phyloP scores from a whole-genome alignment of 2,329 filamentous ascomycete genomes.

The Colletotrichum falcatum region DNA sequence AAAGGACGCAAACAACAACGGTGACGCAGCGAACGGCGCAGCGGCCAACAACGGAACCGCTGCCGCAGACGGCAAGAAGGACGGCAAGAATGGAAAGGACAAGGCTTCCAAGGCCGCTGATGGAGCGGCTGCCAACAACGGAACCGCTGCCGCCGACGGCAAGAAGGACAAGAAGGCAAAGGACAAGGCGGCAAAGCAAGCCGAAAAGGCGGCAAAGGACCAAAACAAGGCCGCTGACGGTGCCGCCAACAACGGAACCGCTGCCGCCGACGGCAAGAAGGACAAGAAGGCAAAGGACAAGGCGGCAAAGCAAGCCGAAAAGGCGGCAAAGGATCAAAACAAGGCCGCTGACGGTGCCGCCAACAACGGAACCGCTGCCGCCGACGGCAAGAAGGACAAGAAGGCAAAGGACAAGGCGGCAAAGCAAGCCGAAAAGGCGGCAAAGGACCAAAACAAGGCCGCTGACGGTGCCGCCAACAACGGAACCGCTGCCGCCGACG shows the following conservation, averaged over 20 bases:
- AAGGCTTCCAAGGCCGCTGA: not conserved
- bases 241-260: conserved; percentile 27
- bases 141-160: not conserved
- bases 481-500: conserved; percentile 28
- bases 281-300: not conserved
- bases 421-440: too few relatives aligned
- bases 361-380: conserved; percentile 26
- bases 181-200: too few relatives aligned
- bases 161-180: not conserved
- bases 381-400: not conserved
- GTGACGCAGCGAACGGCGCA: not conserved
- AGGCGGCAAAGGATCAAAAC: too few relatives aligned
- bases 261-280: not conserved
- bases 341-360: not conserved
- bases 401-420: too few relatives aligned
- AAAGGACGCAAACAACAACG: not conserved
- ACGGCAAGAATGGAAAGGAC: conserved; percentile 6
- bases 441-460: too few relatives aligned
- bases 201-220: too few relatives aligned
- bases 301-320: too few relatives aligned
- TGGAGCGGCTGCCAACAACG: not conserved
- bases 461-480: conserved; percentile 25
- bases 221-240: not conserved
- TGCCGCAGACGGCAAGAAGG: conserved; percentile 7
- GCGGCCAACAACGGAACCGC: conserved; percentile 28